phyloP scores from a whole-genome alignment of 192 early-diverging fungal species.

The Podila epigama region DNA sequence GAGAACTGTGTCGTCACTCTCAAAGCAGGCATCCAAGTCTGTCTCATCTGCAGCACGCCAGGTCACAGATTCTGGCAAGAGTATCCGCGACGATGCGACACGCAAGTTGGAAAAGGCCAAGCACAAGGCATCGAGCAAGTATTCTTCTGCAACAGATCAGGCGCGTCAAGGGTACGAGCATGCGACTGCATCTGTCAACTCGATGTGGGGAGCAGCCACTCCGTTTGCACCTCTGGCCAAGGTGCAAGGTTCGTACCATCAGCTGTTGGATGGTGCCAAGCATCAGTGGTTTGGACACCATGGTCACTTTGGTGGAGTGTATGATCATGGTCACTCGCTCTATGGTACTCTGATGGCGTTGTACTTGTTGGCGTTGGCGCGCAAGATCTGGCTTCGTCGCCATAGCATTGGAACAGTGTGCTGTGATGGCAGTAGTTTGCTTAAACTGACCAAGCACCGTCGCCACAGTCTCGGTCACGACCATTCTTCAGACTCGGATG shows the following conservation, averaged over 20 bases:
- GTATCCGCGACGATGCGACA: conserved; percentile 12
- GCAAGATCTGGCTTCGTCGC: conserved; percentile 32
- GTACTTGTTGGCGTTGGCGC: conserved; percentile 27
- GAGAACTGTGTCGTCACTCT: conserved; percentile 26
- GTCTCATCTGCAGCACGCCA: conserved; percentile 15
- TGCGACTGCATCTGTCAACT: conserved; percentile 21
- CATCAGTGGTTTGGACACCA: conserved; percentile 13
- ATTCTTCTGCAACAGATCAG: not conserved
- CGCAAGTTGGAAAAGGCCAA: conserved; percentile 13
- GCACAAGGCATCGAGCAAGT: conserved; percentile 16
- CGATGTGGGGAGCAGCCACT: conserved; percentile 37
- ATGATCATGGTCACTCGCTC: conserved; percentile 15
- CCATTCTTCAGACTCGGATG: conserved; percentile 7
- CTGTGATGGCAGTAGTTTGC: not conserved
- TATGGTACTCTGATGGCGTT: conserved; percentile 37
- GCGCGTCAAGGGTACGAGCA: conserved; percentile 8
- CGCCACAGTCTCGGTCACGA: conserved; percentile 17
- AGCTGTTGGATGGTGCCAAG: conserved; percentile 18
- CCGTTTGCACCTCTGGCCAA: conserved; percentile 19
- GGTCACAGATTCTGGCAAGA: conserved; percentile 7
- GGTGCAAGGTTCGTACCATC: conserved; percentile 28
- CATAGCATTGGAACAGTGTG: not conserved
- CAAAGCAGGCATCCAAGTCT: conserved; percentile 22
- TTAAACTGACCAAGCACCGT: conserved; percentile 12
- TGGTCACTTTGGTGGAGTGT: not conserved